phyloP scores from a whole-genome alignment of 352 stramenopile genomes.

The Globisporangium irregulare region DNA sequence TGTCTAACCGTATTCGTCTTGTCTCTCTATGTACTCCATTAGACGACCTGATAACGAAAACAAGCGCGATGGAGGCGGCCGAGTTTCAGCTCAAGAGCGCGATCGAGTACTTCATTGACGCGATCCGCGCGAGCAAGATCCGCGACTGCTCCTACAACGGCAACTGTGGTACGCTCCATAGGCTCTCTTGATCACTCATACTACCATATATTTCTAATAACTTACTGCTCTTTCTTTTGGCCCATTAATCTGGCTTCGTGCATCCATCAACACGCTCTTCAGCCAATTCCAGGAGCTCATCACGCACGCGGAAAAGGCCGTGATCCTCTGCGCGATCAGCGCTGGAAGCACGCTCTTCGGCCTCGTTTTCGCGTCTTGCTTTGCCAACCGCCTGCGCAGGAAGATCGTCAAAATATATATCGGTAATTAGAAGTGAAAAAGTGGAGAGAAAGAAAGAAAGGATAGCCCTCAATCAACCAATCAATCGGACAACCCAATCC shows the following conservation, averaged over 20 bases:
- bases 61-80: constrained; percentile 42
- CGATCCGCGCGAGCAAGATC: constrained; percentile 50
- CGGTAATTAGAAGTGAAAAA: constrained; percentile 12
- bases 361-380: constrained; percentile 33
- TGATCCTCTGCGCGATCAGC: constrained; percentile 29
- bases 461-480: background rate
- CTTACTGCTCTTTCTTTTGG: background rate
- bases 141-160: constrained; percentile 50
- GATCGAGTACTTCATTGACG: constrained; percentile 57
- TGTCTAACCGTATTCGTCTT: background rate
- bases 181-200: background rate
- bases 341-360: constrained; percentile 28
- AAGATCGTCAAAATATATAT: constrained; percentile 63
- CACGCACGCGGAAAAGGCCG: constrained; percentile 32
- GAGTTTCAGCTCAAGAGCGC: constrained; percentile 57
- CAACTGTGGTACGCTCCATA: constrained; percentile 47
- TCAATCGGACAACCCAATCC: background rate
- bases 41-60: constrained; percentile 39
- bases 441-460: background rate
- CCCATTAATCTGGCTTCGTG: constrained; percentile 43
- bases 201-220: background rate
- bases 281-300: constrained; percentile 44
- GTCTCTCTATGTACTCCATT: background rate
- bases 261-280: constrained; percentile 42
- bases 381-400: constrained; percentile 41